Evolutionary conservation across 805 yeast genomes (phyloP), one percentile per base, ranked within the genome.

Genomic region (Saccharomycopsis sp.): DNA sequence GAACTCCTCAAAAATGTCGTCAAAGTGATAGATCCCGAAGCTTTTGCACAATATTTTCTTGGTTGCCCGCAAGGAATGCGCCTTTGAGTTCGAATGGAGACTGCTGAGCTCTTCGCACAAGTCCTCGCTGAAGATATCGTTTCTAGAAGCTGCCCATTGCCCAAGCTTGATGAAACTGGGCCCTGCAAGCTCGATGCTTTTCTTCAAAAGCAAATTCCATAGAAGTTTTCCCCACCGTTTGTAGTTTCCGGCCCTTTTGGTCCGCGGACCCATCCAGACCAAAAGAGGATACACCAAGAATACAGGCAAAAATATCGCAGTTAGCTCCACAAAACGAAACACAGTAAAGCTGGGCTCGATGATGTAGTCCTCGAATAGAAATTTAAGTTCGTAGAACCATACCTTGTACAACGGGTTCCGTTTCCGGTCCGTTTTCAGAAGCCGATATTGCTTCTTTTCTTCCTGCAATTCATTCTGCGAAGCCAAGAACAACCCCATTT

Each of bases 141-240:
- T 89, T 70, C 99, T 80, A 9, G 97, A 87, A 1, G 97, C 97
- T 0, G 99, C 99, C 99, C 99, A 94, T 73, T 94, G 99, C 2
- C 98, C 99, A 58, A 94, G 78, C 70, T 89, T 87, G 57, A 87
- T 84, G 68, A 87, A 94, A 2, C 97, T 86, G 2, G 98, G 96
- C 0, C 99, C 99, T 0, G 97, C 97, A 16, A 75, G 61, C 70
- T 92, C 97, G 58, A 94, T 81, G 0, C 86, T 73, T 68, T 79
- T 70, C 53, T 89, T 77, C 20, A 92, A 71, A 52, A 82, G 71
- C 55, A 71, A 71, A 70, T 80, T 91, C 97, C 97, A 92, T 20
- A 82, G 47, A 18, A 78, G 64, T 1, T 88, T 80, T 0, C 97
- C 97, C 2, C 77, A 66, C 37, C 85, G 75, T 20, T 79, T 82